A percentile compares a stretch with the other conserved stretches of the same genome.
Conservation (phyloP, 306 rosid species). For the Morella rubra region DNA sequence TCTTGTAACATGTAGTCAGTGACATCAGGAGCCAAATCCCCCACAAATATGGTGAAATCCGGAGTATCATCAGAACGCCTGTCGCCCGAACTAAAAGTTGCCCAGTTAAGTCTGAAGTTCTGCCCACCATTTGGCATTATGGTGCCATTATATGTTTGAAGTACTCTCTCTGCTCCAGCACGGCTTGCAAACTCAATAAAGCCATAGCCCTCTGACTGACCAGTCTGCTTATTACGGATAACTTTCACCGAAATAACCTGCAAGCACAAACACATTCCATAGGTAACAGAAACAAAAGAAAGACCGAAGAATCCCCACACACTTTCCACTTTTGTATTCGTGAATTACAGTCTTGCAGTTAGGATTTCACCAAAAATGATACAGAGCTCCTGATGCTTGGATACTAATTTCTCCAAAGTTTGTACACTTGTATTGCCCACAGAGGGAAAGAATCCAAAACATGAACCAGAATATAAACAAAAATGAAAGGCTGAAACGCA, state of each 20-base stretch:
- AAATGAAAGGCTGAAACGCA: background rate
- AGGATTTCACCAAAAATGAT: background rate
- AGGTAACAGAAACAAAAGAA: background rate
- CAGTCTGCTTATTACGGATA: constrained; percentile 83
- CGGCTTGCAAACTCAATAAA: constrained; percentile 76
- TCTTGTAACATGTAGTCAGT: constrained; percentile 75
- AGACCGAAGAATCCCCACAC: background rate
- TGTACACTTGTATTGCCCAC: too few relatives aligned
- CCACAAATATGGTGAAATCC: constrained; percentile 83
- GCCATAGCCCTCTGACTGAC: constrained; percentile 86
- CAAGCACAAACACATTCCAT: constrained; percentile 17
- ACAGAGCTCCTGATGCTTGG: background rate
- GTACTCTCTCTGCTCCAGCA: constrained; percentile 74
- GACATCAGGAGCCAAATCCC: constrained; percentile 95
- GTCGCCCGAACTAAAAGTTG: constrained; percentile 77
- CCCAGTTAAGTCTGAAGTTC: constrained; percentile 91
- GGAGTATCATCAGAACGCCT: constrained; percentile 85
- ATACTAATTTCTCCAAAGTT: background rate
- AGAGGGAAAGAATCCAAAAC: background rate
- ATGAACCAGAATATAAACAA: too few relatives aligned
- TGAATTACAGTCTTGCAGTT: background rate
- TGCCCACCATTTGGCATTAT: constrained; percentile 88
- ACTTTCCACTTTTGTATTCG: background rate
- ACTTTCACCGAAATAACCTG: constrained; percentile 73
- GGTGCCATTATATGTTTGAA: constrained; percentile 68